Evolutionary conservation across 805 yeast genomes (phyloP).

Genomic region (Isabelozyma heimii): DNA sequence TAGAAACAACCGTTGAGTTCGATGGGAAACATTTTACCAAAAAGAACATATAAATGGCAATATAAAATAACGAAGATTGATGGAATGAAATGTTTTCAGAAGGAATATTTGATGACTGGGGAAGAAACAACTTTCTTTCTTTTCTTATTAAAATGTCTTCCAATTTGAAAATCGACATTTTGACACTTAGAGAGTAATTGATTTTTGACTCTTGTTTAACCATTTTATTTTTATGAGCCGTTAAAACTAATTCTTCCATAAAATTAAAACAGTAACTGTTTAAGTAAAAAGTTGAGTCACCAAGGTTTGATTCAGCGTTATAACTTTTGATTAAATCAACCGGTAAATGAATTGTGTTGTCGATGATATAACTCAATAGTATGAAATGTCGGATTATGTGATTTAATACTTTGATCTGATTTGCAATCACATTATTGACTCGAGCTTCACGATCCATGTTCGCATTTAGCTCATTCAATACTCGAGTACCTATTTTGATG

Average conservation of each 20-base stretch:
- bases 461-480: neutral
- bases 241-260: neutral
- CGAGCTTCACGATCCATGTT: neutral
- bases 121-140: neutral
- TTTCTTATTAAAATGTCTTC: neutral
- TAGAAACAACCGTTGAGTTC: neutral
- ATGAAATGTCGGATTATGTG: conserved; percentile 1
- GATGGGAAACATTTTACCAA: neutral
- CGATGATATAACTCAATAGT: neutral
- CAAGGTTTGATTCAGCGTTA: neutral
- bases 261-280: neutral
- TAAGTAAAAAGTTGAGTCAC: neutral
- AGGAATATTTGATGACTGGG: neutral
- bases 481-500: neutral
- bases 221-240: neutral
- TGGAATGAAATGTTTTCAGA: neutral
- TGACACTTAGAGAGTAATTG: neutral
- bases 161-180: neutral
- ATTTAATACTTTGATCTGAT: neutral
- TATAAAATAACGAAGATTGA: neutral
- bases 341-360: neutral
- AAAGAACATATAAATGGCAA: neutral
- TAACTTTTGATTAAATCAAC: neutral
- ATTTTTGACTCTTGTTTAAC: neutral
- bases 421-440: neutral